A percentile compares a stretch with the other conserved stretches of the same genome.
phyloP scores from a whole-genome alignment of 257 asterid species.

The Salvia miltiorrhiza region DNA sequence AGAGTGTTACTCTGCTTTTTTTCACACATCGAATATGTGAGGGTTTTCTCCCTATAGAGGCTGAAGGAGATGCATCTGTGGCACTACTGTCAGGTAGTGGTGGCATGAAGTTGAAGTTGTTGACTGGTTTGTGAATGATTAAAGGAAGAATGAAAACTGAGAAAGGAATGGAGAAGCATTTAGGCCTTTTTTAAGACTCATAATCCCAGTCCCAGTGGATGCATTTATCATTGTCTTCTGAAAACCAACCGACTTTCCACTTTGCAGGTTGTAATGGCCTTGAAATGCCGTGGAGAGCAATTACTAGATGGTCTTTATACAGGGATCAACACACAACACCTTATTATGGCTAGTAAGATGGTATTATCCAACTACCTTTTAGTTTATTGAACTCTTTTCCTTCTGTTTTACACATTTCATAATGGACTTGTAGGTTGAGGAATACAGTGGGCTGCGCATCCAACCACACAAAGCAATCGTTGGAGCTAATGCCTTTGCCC shows the following conservation, averaged over 20 bases:
- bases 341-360: slow-evolving; percentile 88
- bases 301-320: slow-evolving; percentile 65
- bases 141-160: neutral
- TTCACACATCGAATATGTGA: neutral
- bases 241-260: neutral
- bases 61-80: neutral
- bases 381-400: neutral
- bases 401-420: slow-evolving; percentile 4
- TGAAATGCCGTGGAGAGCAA: slow-evolving; percentile 83
- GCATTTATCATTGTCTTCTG: neutral
- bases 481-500: slow-evolving; percentile 98
- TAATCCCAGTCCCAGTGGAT: neutral
- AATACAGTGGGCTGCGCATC: slow-evolving; percentile 76
- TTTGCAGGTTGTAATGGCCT: slow-evolving; percentile 78
- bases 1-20: slow-evolving; percentile 2
- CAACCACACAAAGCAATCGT: slow-evolving; percentile 96
- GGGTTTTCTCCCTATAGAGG: neutral
- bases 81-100: neutral
- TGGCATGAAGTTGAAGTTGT: neutral
- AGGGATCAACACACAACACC: slow-evolving; percentile 73
- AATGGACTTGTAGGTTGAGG: slow-evolving; percentile 63
- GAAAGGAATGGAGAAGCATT: neutral
- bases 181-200: neutral
- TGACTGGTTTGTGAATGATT: neutral
- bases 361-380: slow-evolving; percentile 29